Evolutionary conservation across 2,329 filamentous ascomycete genomes (phyloP).

Genomic region (Boeremia lycopersici): DNA sequence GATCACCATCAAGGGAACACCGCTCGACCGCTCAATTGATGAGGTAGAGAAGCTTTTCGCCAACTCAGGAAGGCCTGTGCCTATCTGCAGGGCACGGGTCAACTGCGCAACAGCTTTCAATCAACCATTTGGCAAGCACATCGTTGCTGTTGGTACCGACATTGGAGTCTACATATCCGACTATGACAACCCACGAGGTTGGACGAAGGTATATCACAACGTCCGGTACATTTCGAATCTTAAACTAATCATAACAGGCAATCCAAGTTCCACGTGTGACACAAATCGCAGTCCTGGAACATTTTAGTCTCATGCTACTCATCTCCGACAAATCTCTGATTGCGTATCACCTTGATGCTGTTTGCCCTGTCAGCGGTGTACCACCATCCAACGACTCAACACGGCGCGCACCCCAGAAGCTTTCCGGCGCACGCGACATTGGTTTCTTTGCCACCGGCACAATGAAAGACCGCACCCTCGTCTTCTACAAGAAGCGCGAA

Average conservation of each 20-base stretch:
- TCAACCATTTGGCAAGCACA: slow-evolving; percentile 77
- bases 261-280: slow-evolving; percentile 80
- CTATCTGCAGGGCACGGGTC: slow-evolving; percentile 83
- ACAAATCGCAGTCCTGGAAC: slow-evolving; percentile 92
- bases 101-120: slow-evolving; percentile 93
- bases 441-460: slow-evolving; percentile 94
- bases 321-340: slow-evolving; percentile 91
- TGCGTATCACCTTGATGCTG: slow-evolving; percentile 89
- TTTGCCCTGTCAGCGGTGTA: slow-evolving; percentile 63
- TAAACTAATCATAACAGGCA: slow-evolving; percentile 61
- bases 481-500: slow-evolving; percentile 98
- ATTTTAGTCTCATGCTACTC: slow-evolving; percentile 90
- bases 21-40: slow-evolving; percentile 85
- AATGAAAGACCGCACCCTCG: slow-evolving; percentile 94
- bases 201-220: slow-evolving; percentile 73
- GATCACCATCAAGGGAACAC: slow-evolving; percentile 86
- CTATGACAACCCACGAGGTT: slow-evolving; percentile 85
- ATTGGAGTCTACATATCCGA: slow-evolving; percentile 92
- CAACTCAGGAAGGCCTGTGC: slow-evolving; percentile 69
- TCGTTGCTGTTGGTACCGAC: slow-evolving; percentile 94
- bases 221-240: background rate
- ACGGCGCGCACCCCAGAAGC: slow-evolving; percentile 86
- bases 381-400: slow-evolving; percentile 73
- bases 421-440: slow-evolving; percentile 86
- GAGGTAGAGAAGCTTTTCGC: slow-evolving; percentile 81